These are phyloP conservation scores for Fagopyrum tataricum DNA, from an alignment of 148 eudicot genomes.

Conservation along the genomic window DNA sequence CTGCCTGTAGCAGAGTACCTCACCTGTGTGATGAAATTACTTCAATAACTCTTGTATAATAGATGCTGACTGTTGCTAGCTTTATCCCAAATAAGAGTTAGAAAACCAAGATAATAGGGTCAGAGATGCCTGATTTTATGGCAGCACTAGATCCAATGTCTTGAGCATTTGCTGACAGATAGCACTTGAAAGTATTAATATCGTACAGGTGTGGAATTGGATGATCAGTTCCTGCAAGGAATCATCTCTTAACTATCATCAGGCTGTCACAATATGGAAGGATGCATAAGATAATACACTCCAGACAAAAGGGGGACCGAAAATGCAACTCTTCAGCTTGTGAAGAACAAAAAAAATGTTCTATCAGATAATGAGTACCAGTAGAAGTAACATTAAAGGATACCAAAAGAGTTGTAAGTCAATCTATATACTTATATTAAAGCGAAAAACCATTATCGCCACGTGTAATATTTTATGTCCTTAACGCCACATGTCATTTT, in stretches of 20 bases:
- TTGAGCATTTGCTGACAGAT: slow-evolving; percentile 52
- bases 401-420: too few relatives aligned
- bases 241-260: background rate
- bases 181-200: slow-evolving; percentile 79
- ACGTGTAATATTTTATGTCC: too few relatives aligned
- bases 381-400: background rate
- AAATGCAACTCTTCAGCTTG: background rate
- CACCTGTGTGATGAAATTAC: slow-evolving; percentile 33
- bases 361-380: background rate
- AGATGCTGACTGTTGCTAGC: background rate
- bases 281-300: background rate
- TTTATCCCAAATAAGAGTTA: background rate
- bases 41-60: background rate
- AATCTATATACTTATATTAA: too few relatives aligned
- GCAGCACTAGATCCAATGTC: slow-evolving; percentile 55
- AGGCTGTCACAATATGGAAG: background rate
- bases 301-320: background rate
- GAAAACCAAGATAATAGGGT: background rate
- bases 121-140: slow-evolving; percentile 67
- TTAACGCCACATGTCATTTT: too few relatives aligned
- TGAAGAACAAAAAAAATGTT: background rate
- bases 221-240: slow-evolving; percentile 78
- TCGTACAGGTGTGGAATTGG: slow-evolving; percentile 75
- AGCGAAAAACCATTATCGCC: too few relatives aligned
- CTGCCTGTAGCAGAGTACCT: slow-evolving; percentile 73